Evolutionary conservation across 2,329 filamentous ascomycete species (phyloP), one percentile per base, ranked within the genome.

Genomic region (Fusarium anthophilum): DNA sequence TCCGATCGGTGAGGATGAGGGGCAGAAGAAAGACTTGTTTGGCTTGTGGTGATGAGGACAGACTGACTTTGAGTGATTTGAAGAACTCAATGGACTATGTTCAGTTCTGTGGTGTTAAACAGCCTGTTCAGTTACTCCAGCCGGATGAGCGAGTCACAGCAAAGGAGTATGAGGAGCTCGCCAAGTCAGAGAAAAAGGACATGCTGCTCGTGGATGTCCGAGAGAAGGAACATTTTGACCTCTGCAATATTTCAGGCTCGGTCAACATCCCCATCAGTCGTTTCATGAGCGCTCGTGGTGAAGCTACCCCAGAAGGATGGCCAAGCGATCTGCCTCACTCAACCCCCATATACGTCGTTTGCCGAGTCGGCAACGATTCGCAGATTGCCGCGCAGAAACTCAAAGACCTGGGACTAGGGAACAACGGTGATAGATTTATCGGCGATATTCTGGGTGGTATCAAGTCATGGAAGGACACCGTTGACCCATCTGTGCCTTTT

Each of bases 221-320:
- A 5, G 94, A 97, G 76, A 90, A 90, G 77, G 93, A 94, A 35
- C 94, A 98, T 69, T 98, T 94, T 74, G 92, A 93, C 22, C 91
- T 98, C 50, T 95, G 92, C 72, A 91, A 87, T 69, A 86, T 99
- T 13, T 86, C 91, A 0, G 93, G 93, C 0, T 94, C 94, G 32
- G 83, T 97, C 57, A 98, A 94, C 75, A 81, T 95, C 2, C 93
- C 84, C 1, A 81, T 85, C 10, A 79, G 82, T 30, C 78, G 90
- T 0, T 93, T 92, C 77, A 92, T 90, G 18, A 85, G 82, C 2
- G 83, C 90, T 22, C 84, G 86, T 44, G 77, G 70, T 35, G 63
- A 79, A 8, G 59, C 77, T 14, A 73, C 73, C 37, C 70, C 78
- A 8, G 72, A 75, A 35, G 86, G 85, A 82, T 76, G 89, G 22